These are phyloP conservation scores for Kalmusia sp. DNA, from an alignment of 2,329 filamentous ascomycete species.

Conservation along the genomic window DNA sequence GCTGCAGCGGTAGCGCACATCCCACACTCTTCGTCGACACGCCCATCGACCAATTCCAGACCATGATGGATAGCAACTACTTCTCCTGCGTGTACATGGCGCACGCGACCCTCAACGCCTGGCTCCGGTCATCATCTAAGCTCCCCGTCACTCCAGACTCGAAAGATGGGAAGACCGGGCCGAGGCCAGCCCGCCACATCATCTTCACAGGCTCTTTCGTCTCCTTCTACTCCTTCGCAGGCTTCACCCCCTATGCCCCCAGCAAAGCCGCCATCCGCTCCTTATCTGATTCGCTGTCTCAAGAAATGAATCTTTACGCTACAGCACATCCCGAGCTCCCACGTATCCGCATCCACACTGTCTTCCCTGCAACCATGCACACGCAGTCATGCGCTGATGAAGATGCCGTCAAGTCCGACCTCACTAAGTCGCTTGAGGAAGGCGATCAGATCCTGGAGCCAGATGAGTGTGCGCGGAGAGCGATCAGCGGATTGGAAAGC, in stretches of 20 bases:
- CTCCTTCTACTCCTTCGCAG: conserved; percentile 19
- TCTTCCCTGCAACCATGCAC: conserved; percentile 23
- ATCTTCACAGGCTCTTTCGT: conserved; percentile 22
- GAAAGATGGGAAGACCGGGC: neutral
- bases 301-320: conserved; percentile 44
- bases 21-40: conserved; percentile 49
- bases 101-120: conserved; percentile 41
- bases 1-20: conserved; percentile 20
- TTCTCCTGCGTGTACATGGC: conserved; percentile 50
- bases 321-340: conserved; percentile 35
- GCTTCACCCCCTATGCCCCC: conserved; percentile 17
- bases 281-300: conserved; percentile 19
- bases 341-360: conserved; percentile 18
- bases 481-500: conserved; percentile 32
- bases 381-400: conserved; percentile 34
- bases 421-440: conserved; percentile 50
- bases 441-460: conserved; percentile 41
- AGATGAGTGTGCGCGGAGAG: conserved; percentile 23
- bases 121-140: conserved; percentile 24
- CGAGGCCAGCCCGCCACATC: conserved; percentile 15
- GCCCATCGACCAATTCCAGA: conserved; percentile 38
- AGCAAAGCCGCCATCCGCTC: conserved; percentile 19
- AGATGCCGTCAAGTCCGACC: conserved; percentile 47
- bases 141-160: neutral
- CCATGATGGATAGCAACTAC: conserved; percentile 52